Evolutionary conservation across 495 filamentous ascomycete species (phyloP).

Genomic region (Neurospora sp.): DNA sequence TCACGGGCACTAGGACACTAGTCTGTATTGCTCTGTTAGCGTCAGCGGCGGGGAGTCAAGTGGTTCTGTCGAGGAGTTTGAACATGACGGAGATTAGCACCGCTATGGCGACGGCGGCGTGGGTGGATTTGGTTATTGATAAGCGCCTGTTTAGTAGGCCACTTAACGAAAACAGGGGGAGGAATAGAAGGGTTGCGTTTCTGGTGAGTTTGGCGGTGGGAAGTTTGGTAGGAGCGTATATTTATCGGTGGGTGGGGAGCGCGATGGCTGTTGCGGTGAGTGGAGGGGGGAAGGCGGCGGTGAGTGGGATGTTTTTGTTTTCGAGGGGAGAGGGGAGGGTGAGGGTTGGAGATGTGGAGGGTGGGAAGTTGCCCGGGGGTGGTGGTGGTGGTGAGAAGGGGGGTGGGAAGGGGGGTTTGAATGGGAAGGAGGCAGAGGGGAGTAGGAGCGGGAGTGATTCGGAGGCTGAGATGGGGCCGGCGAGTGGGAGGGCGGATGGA

Average conservation of each 20-base stretch:
- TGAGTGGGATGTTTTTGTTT: constrained; percentile 36
- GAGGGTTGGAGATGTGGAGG: constrained; percentile 7
- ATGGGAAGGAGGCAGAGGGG: neutral
- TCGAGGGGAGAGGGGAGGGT: constrained; percentile 23
- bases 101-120: constrained; percentile 59
- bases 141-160: constrained; percentile 23
- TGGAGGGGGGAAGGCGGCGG: constrained; percentile 35
- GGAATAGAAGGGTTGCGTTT: constrained; percentile 45
- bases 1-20: constrained; percentile 26
- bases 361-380: neutral
- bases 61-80: constrained; percentile 45
- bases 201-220: constrained; percentile 40
- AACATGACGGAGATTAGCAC: constrained; percentile 53
- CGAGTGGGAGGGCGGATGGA: neutral
- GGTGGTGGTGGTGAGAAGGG: neutral
- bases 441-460: neutral
- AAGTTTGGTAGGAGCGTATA: constrained; percentile 42
- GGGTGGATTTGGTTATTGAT: constrained; percentile 52
- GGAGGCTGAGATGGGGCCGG: neutral
- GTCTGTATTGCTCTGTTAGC: constrained; percentile 42
- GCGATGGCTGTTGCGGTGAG: constrained; percentile 31
- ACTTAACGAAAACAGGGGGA: constrained; percentile 31
- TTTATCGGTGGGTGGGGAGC: constrained; percentile 33
- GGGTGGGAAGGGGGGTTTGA: neutral
- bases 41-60: constrained; percentile 47